These are phyloP conservation scores for Fusarium compactum DNA, from an alignment of 2,329 filamentous ascomycete genomes.

Conservation along the genomic window DNA sequence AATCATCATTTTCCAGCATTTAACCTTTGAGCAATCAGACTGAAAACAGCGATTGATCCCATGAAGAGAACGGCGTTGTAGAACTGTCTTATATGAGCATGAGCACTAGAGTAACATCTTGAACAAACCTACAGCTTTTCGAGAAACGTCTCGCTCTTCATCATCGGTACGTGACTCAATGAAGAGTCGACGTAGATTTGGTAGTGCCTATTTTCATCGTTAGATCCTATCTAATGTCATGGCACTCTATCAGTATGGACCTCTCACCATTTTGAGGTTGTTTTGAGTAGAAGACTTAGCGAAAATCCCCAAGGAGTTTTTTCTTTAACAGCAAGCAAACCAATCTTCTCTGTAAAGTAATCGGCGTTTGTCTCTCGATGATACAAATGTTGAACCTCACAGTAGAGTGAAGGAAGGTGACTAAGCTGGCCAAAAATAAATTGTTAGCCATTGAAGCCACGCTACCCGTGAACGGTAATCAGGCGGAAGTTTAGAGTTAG, in stretches of 20 bases:
- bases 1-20: constrained; percentile 59
- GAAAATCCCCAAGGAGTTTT: too few species aligned
- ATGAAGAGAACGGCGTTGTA: constrained; percentile 98
- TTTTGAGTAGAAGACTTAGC: not conserved
- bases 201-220: constrained; percentile 71
- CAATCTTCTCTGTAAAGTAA: not conserved
- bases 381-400: constrained; percentile 11
- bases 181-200: constrained; percentile 95
- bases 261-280: constrained; percentile 34
- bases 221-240: not conserved
- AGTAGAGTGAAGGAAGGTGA: constrained; percentile 28
- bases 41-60: constrained; percentile 94
- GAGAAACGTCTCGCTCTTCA: constrained; percentile 93
- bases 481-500: constrained; percentile 44
- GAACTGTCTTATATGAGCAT: constrained; percentile 70
- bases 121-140: constrained; percentile 76
- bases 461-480: constrained; percentile 42
- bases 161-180: constrained; percentile 93
- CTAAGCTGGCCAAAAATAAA: constrained; percentile 43
- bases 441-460: constrained; percentile 45
- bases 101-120: not conserved
- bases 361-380: not conserved
- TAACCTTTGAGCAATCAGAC: constrained; percentile 90
- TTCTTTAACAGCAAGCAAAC: not conserved
- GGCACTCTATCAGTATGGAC: not conserved